Conservation (phyloP, 169 alveolate species). For the Plasmodium ovale region DNA sequence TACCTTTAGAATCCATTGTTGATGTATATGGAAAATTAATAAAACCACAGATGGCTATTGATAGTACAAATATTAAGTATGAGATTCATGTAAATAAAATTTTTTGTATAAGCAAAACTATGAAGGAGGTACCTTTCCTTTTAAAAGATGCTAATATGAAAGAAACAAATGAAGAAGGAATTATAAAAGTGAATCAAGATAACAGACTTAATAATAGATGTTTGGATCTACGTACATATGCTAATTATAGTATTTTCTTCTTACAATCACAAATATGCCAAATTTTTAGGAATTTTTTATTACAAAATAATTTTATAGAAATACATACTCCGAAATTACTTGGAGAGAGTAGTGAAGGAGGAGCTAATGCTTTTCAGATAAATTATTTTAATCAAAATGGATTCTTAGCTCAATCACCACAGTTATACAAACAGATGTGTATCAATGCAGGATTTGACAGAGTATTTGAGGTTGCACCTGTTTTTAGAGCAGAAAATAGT, state of each 20-base stretch:
- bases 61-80: conserved; percentile 92
- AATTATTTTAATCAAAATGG: conserved; percentile 93
- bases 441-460: conserved; percentile 96
- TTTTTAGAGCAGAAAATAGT: conserved; percentile 99
- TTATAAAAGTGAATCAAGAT: conserved; percentile 94
- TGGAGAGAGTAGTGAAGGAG: conserved; percentile 99
- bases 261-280: conserved; percentile 95
- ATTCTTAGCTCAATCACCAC: conserved; percentile 99
- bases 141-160: conserved; percentile 96
- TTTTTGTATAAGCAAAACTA: conserved; percentile 90
- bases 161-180: conserved; percentile 88
- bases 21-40: conserved; percentile 94
- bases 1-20: conserved; percentile 93
- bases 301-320: conserved; percentile 94
- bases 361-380: conserved; percentile 96
- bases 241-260: conserved; percentile 95
- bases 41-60: conserved; percentile 92
- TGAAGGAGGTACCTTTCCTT: conserved; percentile 94
- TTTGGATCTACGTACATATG: conserved; percentile 96
- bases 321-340: conserved; percentile 99
- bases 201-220: conserved; percentile 97
- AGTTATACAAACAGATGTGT: conserved; percentile 99
- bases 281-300: conserved; percentile 94
- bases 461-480: conserved; percentile 99
- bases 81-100: conserved; percentile 92